Percentiles rank a stretch among this genome's conserved stretches.
These are phyloP conservation scores for Lentinula boryana DNA, from an alignment of 768 basidiomycete genomes.

Conservation along the genomic window DNA sequence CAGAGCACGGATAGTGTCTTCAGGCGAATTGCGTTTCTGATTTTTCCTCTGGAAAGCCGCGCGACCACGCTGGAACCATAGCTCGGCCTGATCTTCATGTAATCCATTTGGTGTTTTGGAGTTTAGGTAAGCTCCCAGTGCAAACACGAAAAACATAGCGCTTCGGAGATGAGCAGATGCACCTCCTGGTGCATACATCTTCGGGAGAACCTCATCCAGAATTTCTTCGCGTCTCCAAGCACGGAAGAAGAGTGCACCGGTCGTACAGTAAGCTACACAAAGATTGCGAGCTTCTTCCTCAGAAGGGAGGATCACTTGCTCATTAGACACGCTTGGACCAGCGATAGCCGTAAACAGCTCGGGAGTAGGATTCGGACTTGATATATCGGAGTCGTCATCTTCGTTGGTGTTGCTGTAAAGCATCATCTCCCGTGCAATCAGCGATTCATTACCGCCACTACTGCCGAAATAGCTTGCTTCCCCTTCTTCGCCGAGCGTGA, in stretches of 20 bases:
- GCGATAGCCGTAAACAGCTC: neutral
- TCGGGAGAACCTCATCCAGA: neutral
- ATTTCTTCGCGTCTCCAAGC: neutral
- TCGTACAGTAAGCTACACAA: neutral
- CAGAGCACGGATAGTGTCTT: slow-evolving; percentile 49
- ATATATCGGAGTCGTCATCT: neutral
- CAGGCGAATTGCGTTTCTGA: neutral
- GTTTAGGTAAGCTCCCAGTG: neutral
- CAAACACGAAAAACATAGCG: slow-evolving; percentile 1
- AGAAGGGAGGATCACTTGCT: neutral
- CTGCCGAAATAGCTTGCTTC: slow-evolving; percentile 4
- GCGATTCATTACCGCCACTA: neutral
- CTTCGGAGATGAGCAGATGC: slow-evolving; percentile 1
- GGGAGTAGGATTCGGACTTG: neutral
- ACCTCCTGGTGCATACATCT: neutral
- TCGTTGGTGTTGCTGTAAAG: neutral
- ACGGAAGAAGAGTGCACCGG: neutral
- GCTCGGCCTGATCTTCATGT: neutral
- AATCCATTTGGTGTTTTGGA: neutral
- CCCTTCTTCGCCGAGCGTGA: slow-evolving; percentile 4
- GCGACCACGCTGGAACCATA: slow-evolving; percentile 1
- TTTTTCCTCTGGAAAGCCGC: neutral
- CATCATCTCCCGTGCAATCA: slow-evolving; percentile 6
- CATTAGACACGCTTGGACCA: neutral
- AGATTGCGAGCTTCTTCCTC: neutral